Conservation (phyloP, 1,139 yeast species). For the Zygosaccharomyces sapae region DNA sequence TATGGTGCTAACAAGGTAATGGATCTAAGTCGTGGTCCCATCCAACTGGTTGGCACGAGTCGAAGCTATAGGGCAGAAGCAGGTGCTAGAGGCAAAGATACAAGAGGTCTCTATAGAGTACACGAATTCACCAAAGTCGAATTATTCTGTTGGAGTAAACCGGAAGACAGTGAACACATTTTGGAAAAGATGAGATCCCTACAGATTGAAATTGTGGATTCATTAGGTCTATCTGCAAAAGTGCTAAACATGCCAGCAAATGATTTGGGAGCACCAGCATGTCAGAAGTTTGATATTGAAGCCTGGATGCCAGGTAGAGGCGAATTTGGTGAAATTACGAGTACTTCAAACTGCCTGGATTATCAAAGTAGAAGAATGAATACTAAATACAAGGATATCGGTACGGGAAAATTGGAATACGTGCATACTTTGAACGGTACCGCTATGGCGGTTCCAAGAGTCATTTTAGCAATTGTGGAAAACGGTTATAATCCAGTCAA, state of each 20-base stretch:
- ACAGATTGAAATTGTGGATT: conserved; percentile 60
- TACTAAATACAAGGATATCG: conserved; percentile 46
- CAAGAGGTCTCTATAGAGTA: conserved; percentile 88
- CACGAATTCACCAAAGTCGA: conserved; percentile 99
- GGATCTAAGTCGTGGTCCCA: conserved; percentile 31
- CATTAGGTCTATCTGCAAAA: conserved; percentile 74
- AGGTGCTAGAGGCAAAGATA: conserved; percentile 91
- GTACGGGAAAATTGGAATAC: conserved; percentile 43
- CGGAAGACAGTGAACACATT: conserved; percentile 45
- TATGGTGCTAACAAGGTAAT: conserved; percentile 46
- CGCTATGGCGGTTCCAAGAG: conserved; percentile 91
- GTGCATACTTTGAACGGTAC: conserved; percentile 93
- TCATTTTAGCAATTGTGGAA: conserved; percentile 82
- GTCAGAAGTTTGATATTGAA: conserved; percentile 87
- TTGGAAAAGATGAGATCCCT: conserved; percentile 59
- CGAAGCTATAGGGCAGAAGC: conserved; percentile 95
- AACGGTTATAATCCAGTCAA: conserved; percentile 65
- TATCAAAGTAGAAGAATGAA: conserved; percentile 83
- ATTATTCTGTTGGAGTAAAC: conserved; percentile 70
- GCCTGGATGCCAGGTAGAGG: conserved; percentile 99
- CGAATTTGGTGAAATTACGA: conserved; percentile 87
- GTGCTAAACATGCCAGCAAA: conserved; percentile 85
- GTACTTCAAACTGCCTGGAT: conserved; percentile 89
- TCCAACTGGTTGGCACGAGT: conserved; percentile 73
- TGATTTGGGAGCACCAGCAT: conserved; percentile 93